These are phyloP conservation scores for Suhomyces tanzawaensis DNA, from an alignment of 805 yeast species.

Conservation along the genomic window DNA sequence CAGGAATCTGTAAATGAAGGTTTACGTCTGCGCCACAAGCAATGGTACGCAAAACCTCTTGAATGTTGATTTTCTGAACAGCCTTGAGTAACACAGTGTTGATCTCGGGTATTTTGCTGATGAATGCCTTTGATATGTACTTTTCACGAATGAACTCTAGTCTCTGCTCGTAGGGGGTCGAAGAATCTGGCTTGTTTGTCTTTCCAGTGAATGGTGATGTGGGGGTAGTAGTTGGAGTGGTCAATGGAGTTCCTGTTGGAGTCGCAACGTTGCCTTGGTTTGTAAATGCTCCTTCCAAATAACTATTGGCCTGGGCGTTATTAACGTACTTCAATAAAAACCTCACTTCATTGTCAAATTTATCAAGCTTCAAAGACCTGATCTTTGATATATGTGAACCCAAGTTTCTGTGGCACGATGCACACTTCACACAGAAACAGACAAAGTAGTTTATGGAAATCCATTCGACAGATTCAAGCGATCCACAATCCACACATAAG, in stretches of 20 bases:
- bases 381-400: slow-evolving; percentile 82
- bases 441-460: slow-evolving; percentile 72
- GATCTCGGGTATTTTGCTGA: slow-evolving; percentile 18
- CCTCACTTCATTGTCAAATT: slow-evolving; percentile 57
- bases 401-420: slow-evolving; percentile 83
- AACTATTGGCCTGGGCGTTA: slow-evolving; percentile 55
- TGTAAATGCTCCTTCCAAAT: slow-evolving; percentile 49
- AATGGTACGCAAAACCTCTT: slow-evolving; percentile 41
- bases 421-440: slow-evolving; percentile 78
- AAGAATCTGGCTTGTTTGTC: slow-evolving; percentile 24
- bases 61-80: slow-evolving; percentile 48
- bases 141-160: slow-evolving; percentile 62
- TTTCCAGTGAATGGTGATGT: not conserved
- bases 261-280: not conserved
- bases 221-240: not conserved
- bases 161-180: slow-evolving; percentile 46
- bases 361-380: slow-evolving; percentile 74
- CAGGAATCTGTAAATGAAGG: slow-evolving; percentile 33
- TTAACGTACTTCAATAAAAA: slow-evolving; percentile 51
- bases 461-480: slow-evolving; percentile 74
- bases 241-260: not conserved
- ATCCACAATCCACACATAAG: slow-evolving; percentile 78
- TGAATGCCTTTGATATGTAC: slow-evolving; percentile 54
- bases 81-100: slow-evolving; percentile 49
- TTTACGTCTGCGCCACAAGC: slow-evolving; percentile 50